These are phyloP conservation scores for Rhamnella rubrinervis DNA, from an alignment of 331 rosid species.

Conservation along the genomic window DNA sequence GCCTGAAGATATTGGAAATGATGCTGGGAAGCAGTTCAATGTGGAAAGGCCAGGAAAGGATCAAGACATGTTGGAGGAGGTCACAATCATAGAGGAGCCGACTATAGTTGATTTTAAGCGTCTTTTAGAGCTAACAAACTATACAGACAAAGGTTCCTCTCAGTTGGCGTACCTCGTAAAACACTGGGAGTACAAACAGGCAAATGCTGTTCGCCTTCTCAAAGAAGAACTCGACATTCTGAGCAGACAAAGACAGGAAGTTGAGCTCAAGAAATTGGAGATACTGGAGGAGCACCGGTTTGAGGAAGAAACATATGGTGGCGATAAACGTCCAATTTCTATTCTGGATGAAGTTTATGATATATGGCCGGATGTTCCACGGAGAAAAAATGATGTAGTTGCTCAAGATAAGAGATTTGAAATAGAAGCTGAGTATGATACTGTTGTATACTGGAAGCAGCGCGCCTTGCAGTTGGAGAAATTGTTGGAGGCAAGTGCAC, in stretches of 20 bases:
- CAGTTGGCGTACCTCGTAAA: slow-evolving; percentile 75
- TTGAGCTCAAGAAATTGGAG: slow-evolving; percentile 83
- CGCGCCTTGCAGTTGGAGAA: slow-evolving; percentile 59
- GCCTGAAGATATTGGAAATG: slow-evolving; percentile 86
- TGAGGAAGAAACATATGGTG: slow-evolving; percentile 69
- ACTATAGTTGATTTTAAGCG: slow-evolving; percentile 81
- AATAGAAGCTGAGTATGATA: slow-evolving; percentile 76
- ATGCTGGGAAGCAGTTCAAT: slow-evolving; percentile 80
- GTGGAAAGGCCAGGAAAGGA: slow-evolving; percentile 86
- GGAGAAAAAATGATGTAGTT: slow-evolving; percentile 56
- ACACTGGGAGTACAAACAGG: slow-evolving; percentile 92
- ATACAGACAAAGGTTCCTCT: slow-evolving; percentile 83
- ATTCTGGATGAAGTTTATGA: slow-evolving; percentile 80
- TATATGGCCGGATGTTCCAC: slow-evolving; percentile 67
- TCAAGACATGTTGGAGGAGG: slow-evolving; percentile 89
- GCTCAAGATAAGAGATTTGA: slow-evolving; percentile 70
- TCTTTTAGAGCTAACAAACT: slow-evolving; percentile 79
- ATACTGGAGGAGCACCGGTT: slow-evolving; percentile 80
- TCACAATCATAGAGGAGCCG: slow-evolving; percentile 71
- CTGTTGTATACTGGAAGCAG: slow-evolving; percentile 83
- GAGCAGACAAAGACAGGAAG: slow-evolving; percentile 71
- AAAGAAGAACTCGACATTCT: slow-evolving; percentile 81
- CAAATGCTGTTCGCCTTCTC: slow-evolving; percentile 82
- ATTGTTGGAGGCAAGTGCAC: slow-evolving; percentile 66
- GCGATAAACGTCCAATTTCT: slow-evolving; percentile 79